Percentiles rank a stretch among this genome's conserved stretches.
These are phyloP conservation scores for Arthrobotrys sinensis DNA, from an alignment of 2,329 filamentous ascomycete species.

Conservation along the genomic window DNA sequence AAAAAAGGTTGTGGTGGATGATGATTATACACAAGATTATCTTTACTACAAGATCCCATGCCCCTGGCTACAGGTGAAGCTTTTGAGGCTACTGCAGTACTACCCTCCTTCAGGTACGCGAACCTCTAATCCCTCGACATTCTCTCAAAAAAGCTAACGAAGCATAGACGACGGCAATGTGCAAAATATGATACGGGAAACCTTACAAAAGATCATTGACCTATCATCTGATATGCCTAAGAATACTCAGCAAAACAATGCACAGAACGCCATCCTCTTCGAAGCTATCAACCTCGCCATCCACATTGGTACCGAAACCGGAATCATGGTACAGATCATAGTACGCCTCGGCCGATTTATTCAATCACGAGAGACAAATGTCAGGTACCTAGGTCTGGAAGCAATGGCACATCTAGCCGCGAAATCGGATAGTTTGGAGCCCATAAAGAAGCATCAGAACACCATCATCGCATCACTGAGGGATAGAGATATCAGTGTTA, in stretches of 20 bases:
- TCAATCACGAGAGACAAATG: conserved; percentile 95
- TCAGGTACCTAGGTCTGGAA: conserved; percentile 93
- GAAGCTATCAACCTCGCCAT: conserved; percentile 99
- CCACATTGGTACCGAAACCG: conserved; percentile 93
- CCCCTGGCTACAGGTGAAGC: conserved; percentile 97
- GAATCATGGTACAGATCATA: conserved; percentile 96
- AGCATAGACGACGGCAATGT: conserved; percentile 87
- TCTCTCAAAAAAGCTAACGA: conserved; percentile 55
- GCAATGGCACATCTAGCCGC: conserved; percentile 98
- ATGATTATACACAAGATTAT: conserved; percentile 90
- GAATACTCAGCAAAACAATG: conserved; percentile 99
- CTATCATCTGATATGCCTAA: conserved; percentile 93
- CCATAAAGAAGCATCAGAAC: conserved; percentile 97
- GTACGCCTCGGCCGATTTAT: conserved; percentile 93
- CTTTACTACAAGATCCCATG: conserved; percentile 99
- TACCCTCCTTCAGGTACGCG: conserved; percentile 88
- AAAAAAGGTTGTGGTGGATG: conserved; percentile 91
- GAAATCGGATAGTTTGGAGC: conserved; percentile 91
- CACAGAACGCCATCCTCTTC: conserved; percentile 96
- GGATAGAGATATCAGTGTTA: conserved; percentile 96
- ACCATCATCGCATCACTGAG: conserved; percentile 95
- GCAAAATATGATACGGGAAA: conserved; percentile 90
- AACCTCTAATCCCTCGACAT: background rate
- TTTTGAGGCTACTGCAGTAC: conserved; percentile 91
- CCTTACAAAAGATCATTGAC: conserved; percentile 90